Evolutionary conservation across 495 filamentous ascomycete species (phyloP), one percentile per base, ranked within the genome.

Genomic region (Aspergillus saccharolyticus): DNA sequence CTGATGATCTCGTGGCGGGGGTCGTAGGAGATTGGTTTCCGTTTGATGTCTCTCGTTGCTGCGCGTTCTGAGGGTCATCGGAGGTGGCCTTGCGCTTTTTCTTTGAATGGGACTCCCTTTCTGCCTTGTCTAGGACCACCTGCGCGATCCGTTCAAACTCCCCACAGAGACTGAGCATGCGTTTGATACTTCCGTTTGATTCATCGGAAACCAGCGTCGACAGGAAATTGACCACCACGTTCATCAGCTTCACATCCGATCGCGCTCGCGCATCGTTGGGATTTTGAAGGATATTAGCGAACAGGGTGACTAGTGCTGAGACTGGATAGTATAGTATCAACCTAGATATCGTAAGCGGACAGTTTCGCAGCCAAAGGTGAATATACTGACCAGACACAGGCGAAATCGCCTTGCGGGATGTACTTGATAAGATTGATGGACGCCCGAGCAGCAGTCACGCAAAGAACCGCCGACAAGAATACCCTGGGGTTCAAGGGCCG

Each of bases 251-350:
- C 9, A 96, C 82, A 70, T 98, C 94, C 8, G 90, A 89, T 16
- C 90, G 85, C 43, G 93, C 91, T 30, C 91, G 86, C 6, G 85
- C 81, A 68, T 98, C 94, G 58, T 89, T 86, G 0, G 95, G 95
- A 59, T 97, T 97, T 68, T 98, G 95, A 4, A 98, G 77, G 54
- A 98, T 94, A 67, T 97, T 96, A 52, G 92, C 94, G 66, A 98
- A 98, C 24, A 98, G 78, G 3, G 94, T 98, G 4, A 98, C 90
- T 14, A 97, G 81, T 12, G 94, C 89, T 3, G 95, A 97, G 16
- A 98, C 91, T 5, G 94, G 94, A 73, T 94, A 98, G 74, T 98
- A 98, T 42, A 98, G 78, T 66, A 97, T 90, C 62, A 98, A 82
- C 92, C 91, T 96, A 30, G 10, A 55, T 4, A 1, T 8, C 19